Evolutionary conservation across 148 eudicot species (phyloP), one percentile per base, ranked within the genome.

Genomic region (Chenopodium suecicum): DNA sequence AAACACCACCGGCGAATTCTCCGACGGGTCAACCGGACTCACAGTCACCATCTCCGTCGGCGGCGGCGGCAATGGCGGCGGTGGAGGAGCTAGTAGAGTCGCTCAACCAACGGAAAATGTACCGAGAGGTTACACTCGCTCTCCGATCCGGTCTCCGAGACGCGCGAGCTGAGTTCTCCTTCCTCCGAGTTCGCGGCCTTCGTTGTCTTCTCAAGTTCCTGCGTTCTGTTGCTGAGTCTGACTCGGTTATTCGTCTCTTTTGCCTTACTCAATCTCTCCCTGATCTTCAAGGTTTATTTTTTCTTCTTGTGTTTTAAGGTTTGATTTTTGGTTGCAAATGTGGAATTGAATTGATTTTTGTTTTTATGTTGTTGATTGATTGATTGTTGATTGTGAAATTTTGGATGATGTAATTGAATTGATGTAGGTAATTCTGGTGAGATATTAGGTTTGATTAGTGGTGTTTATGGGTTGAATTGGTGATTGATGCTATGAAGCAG

Each of bases 111-210:
- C 88, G 90, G 32, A 87, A 89, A 46, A 23, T 91, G 34, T 90
- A 90, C 87, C 81, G 95, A 74, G 97, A 96, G 77, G 94, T 94
- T 1, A 94, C 91, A 1, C 92, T 93, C 9, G 98, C 95, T 0
- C 93, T 94, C 46, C 88, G 97, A n/a, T 92, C 92, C 22, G 98
- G 98, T 0, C 95, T 95, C 72, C 84, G 91, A 70, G 97, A 95
- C 41, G 91, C 90, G 0, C 91, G 91, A 11, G 92, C 99, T 73
- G 98, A 94, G 73, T 95, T 93, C 88, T 93, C 99, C 0, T 95
- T 94, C 76, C 92, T 95, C 74, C 91, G 97, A 17, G 81, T 89
- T 34, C 90, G 92, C 20, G 98, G 98, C n/a, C 94, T 95, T 48
- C 93, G 92, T 70, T 86, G 86, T 76, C 87, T 93, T 72, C 97